Base-by-base conservation (phyloP, 2,329 filamentous ascomycete genomes). In the Fusarium metavorans region DNA sequence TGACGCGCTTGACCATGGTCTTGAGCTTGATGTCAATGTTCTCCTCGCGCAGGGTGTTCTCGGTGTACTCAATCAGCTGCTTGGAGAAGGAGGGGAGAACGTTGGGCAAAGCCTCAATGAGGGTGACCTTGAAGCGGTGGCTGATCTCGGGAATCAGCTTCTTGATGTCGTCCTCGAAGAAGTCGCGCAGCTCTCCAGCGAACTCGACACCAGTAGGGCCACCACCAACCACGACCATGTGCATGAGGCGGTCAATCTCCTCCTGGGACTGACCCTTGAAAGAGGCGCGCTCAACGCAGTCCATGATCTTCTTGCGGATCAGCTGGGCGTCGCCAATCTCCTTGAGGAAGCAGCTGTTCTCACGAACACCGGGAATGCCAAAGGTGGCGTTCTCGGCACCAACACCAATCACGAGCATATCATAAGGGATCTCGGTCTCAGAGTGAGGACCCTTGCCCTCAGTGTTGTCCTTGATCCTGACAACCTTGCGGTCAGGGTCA, bases 251-350 rank as follows among this genome's bases (percentile, higher is more conserved):
- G 87, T 97, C 93, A 82, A 97, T 88, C 86, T 99, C 97, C 76
- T 97, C 94, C 18, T 90, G 87, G 41, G 90, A 88, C 87, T 99
- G 97, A 82, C 95, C 96, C 90, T 98, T 98, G 92, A 99, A 98
- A 72, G 95, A 96, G 62, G 97, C 97, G 39, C 96, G 98, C 87
- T 99, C 97, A 78, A 98, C 95, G 84, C 97, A 99, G 87, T 99
- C 97, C 97, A 99, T 99, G 85, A 99, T 98, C 85, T 95, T 95
- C 89, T 96, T 98, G 82, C 97, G 95, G 82, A 99, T 99, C 81
- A 91, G 91, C 86, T 99, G 97, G 67, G 97, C 97, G 83, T 99
- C 97, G 76, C 90, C 92, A 81, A 99, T 98, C 87, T 99, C 97
- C 90, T 99, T 99, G 83, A 99, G 87, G 90, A 99, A 99, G 87